Evolutionary conservation across 495 filamentous ascomycete genomes (phyloP).

Genomic region (Penicillium coffeae): DNA sequence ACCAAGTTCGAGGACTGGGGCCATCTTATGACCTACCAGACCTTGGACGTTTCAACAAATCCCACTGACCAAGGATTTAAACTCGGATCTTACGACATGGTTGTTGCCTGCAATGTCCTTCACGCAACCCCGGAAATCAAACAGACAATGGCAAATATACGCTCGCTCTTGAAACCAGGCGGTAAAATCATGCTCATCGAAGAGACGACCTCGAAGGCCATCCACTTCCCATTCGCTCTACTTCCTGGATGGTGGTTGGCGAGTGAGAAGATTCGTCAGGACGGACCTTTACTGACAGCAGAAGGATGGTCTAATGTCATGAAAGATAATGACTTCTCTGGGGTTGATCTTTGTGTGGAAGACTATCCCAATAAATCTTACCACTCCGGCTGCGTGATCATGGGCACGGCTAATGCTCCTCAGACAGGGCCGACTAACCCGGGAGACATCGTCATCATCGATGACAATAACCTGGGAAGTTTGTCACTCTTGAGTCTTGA

Average conservation of each 20-base stretch:
- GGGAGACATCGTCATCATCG: constrained; percentile 22
- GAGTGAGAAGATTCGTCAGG: constrained; percentile 15
- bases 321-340: constrained; percentile 22
- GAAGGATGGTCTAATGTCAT: constrained; percentile 22
- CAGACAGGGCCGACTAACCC: constrained; percentile 9
- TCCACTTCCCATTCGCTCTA: constrained; percentile 26
- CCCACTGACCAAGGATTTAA: constrained; percentile 45
- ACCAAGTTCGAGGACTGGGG: constrained; percentile 15
- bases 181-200: constrained; percentile 25
- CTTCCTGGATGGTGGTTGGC: constrained; percentile 30
- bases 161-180: constrained; percentile 33
- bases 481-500: constrained; percentile 11
- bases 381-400: constrained; percentile 22
- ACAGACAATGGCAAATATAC: constrained; percentile 43
- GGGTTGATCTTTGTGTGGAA: constrained; percentile 21
- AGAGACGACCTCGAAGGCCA: constrained; percentile 18
- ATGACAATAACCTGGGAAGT: constrained; percentile 10
- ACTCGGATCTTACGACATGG: constrained; percentile 42
- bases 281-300: constrained; percentile 19
- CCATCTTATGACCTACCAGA: constrained; percentile 43
- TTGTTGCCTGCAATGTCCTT: constrained; percentile 50
- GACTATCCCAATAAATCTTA: constrained; percentile 22
- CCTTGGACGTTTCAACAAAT: constrained; percentile 45
- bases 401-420: constrained; percentile 16
- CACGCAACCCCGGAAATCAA: constrained; percentile 48